Evolutionary conservation across 805 yeast species (phyloP).

Genomic region (Candida alai): DNA sequence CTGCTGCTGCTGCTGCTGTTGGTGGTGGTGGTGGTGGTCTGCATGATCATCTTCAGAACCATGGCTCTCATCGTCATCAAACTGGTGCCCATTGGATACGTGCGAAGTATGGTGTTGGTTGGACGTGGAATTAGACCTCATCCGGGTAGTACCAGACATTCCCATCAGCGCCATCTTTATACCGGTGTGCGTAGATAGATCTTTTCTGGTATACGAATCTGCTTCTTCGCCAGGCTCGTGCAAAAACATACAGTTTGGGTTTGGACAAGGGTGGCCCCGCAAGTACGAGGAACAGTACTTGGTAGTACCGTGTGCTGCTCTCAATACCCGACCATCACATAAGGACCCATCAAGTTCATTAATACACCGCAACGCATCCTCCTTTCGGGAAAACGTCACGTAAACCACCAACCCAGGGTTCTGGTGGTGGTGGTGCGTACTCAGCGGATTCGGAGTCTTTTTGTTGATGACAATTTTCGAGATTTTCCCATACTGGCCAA

Average conservation of each 20-base stretch:
- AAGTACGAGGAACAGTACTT: conserved; percentile 96
- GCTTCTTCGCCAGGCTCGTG: conserved; percentile 99
- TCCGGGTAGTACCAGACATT: conserved; percentile 18
- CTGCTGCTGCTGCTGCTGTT: conserved; percentile 6
- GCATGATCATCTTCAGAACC: conserved; percentile 15
- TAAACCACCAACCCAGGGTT: conserved; percentile 89
- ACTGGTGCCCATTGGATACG: conserved; percentile 10
- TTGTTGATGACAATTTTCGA: conserved; percentile 90
- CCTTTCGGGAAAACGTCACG: conserved; percentile 88
- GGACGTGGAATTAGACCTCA: conserved; percentile 7
- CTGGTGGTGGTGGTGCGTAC: conserved; percentile 38
- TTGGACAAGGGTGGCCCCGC: conserved; percentile 94
- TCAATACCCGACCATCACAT: conserved; percentile 82
- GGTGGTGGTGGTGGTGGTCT: conserved; percentile 4
- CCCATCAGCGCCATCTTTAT: conserved; percentile 52
- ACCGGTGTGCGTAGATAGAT: conserved; percentile 72
- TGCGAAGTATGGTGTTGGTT: conserved; percentile 12
- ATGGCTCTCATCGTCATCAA: conserved; percentile 16
- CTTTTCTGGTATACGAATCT: conserved; percentile 90
- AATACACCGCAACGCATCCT: conserved; percentile 93
- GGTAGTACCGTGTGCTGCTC: conserved; percentile 98
- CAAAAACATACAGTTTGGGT: conserved; percentile 97
- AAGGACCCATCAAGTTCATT: conserved; percentile 89
- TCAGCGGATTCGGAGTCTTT: conserved; percentile 48
- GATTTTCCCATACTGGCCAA: conserved; percentile 98